These are phyloP conservation scores for Vaccinium macrocarpon DNA, from an alignment of 148 eudicot species.

Conservation along the genomic window DNA sequence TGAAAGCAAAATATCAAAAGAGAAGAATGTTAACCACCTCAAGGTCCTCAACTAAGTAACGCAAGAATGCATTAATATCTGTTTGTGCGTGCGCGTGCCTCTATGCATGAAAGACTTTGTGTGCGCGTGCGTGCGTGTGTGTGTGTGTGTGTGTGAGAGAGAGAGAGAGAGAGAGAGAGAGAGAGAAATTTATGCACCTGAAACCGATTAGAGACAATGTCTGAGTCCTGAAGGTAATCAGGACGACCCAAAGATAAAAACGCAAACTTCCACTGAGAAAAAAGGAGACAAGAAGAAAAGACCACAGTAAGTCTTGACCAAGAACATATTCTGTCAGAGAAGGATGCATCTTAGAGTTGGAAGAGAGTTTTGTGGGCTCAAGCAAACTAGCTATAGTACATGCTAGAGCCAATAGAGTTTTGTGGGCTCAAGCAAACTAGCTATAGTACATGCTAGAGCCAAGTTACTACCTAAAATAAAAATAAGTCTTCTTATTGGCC, in stretches of 20 bases:
- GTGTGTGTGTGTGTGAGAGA: background rate
- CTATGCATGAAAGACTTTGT: too few species aligned
- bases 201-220: constrained; percentile 78
- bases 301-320: background rate
- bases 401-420: background rate
- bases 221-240: constrained; percentile 83
- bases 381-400: background rate
- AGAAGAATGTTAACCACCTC: background rate
- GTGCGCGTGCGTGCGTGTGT: background rate
- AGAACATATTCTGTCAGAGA: background rate
- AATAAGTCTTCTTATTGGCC: background rate
- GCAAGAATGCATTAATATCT: background rate
- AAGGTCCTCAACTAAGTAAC: too few species aligned
- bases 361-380: background rate
- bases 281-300: background rate
- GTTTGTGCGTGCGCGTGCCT: background rate
- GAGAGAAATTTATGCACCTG: constrained; percentile 50
- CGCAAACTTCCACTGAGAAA: constrained; percentile 65
- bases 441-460: background rate
- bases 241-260: constrained; percentile 88
- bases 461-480: background rate
- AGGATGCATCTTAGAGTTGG: background rate
- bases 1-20: constrained; percentile 8
- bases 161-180: constrained; percentile 10
- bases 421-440: too few species aligned